Conservation (phyloP, 257 asterid species). For the Agastache rugosa region DNA sequence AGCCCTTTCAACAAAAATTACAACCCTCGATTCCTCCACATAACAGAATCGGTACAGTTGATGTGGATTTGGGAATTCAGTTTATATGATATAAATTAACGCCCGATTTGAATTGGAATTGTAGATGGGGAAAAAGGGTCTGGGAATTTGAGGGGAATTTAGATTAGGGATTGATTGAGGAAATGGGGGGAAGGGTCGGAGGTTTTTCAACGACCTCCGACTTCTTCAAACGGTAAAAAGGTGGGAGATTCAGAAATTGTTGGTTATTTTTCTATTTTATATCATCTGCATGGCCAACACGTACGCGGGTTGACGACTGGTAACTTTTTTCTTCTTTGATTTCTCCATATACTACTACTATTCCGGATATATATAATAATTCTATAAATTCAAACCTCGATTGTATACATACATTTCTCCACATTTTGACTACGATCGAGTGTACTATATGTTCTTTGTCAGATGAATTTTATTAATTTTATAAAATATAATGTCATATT, state of each 20-base stretch:
- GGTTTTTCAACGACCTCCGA: constrained; percentile 56
- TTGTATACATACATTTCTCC: too few relatives aligned
- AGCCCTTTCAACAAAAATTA: constrained; percentile 27
- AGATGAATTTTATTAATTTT: too few relatives aligned
- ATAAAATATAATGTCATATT: too few relatives aligned
- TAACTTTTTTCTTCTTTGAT: background rate
- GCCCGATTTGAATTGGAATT: constrained; percentile 16
- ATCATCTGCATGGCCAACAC: constrained; percentile 42
- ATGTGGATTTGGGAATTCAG: background rate
- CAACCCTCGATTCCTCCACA: constrained; percentile 34
- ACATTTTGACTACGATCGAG: too few relatives aligned
- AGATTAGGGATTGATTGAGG: constrained; percentile 39
- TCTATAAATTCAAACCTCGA: too few relatives aligned
- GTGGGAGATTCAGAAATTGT: constrained; percentile 29
- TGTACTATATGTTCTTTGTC: too few relatives aligned
- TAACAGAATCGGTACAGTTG: constrained; percentile 3
- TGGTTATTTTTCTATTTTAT: constrained; percentile 28
- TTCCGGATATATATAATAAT: too few relatives aligned
- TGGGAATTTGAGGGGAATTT: background rate
- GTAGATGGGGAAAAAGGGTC: background rate
- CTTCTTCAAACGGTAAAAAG: constrained; percentile 44
- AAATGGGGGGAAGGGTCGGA: constrained; percentile 42
- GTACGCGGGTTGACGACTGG: background rate
- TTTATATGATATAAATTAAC: background rate
- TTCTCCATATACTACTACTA: background rate